These are phyloP conservation scores for Tolypocladium amazonense DNA, from an alignment of 2,329 filamentous ascomycete species.

Conservation along the genomic window DNA sequence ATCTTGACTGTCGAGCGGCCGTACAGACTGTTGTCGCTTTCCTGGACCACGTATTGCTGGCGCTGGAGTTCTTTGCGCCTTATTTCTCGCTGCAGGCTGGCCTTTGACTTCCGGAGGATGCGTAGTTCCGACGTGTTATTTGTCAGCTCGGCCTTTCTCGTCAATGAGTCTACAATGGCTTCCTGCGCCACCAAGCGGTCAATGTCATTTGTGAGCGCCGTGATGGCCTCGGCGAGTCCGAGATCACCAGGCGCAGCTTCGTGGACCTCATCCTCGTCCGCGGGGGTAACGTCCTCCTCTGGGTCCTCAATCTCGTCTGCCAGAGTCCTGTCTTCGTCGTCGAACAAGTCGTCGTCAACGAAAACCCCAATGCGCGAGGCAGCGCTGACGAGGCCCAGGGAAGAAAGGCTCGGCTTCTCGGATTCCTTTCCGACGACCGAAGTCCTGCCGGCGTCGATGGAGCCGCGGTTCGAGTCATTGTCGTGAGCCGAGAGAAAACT, in stretches of 20 bases:
- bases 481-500: conserved; percentile 43
- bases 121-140: conserved; percentile 92
- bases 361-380: conserved; percentile 88
- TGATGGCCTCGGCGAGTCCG: conserved; percentile 86
- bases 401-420: conserved; percentile 78
- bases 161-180: conserved; percentile 81
- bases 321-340: conserved; percentile 74
- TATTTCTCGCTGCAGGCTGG: conserved; percentile 86
- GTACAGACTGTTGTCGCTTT: conserved; percentile 94
- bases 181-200: conserved; percentile 82
- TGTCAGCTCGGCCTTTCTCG: conserved; percentile 87
- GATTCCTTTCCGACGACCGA: conserved; percentile 28
- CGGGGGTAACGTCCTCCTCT: conserved; percentile 45
- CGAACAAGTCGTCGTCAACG: conserved; percentile 84
- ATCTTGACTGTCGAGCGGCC: conserved; percentile 84
- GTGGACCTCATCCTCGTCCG: conserved; percentile 63
- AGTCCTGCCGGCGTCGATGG: conserved; percentile 41
- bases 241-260: conserved; percentile 92
- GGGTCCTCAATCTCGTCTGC: conserved; percentile 69
- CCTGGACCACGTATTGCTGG: conserved; percentile 94
- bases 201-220: conserved; percentile 78
- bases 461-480: conserved; percentile 51
- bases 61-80: conserved; percentile 89
- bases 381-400: conserved; percentile 79
- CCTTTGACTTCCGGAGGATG: conserved; percentile 86